phyloP scores from a whole-genome alignment of 352 stramenopile genomes.

The Phytopythium helicoides region DNA sequence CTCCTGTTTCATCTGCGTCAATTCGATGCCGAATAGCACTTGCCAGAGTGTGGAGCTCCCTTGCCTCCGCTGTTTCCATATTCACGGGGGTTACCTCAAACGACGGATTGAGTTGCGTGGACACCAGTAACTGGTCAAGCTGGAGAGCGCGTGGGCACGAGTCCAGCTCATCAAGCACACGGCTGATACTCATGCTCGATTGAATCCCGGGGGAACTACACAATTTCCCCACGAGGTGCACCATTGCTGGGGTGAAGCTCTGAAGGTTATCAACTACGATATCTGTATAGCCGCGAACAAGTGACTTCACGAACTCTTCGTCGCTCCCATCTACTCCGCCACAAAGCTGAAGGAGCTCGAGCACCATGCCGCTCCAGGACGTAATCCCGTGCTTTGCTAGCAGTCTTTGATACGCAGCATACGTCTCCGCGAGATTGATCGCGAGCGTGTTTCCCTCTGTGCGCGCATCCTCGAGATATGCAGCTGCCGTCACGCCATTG shows the following conservation, averaged over 20 bases:
- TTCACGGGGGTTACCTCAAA: no score
- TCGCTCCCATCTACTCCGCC: not conserved
- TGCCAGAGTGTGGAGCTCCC: no score
- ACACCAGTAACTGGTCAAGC: constrained; percentile 33
- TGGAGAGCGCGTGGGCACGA: constrained; percentile 29
- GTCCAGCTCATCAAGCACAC: constrained; percentile 25
- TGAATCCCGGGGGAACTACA: constrained; percentile 35
- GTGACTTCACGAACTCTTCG: constrained; percentile 30
- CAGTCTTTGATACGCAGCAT: constrained; percentile 49
- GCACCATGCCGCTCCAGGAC: constrained; percentile 66
- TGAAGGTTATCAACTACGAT: constrained; percentile 73
- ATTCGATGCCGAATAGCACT: no score
- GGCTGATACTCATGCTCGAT: constrained; percentile 58
- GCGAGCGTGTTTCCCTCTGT: constrained; percentile 5
- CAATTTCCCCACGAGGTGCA: constrained; percentile 37
- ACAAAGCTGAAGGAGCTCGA: constrained; percentile 44
- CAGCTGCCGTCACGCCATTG: constrained; percentile 41
- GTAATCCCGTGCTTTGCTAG: constrained; percentile 46
- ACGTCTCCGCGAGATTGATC: constrained; percentile 46
- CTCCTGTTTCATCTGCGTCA: no score
- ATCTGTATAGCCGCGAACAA: constrained; percentile 50
- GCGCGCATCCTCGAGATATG: constrained; percentile 27
- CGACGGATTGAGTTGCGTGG: not conserved
- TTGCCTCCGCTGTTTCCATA: no score
- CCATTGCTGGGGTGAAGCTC: constrained; percentile 65